phyloP scores from a whole-genome alignment of 345 rosid species.

The Salix viminalis region DNA sequence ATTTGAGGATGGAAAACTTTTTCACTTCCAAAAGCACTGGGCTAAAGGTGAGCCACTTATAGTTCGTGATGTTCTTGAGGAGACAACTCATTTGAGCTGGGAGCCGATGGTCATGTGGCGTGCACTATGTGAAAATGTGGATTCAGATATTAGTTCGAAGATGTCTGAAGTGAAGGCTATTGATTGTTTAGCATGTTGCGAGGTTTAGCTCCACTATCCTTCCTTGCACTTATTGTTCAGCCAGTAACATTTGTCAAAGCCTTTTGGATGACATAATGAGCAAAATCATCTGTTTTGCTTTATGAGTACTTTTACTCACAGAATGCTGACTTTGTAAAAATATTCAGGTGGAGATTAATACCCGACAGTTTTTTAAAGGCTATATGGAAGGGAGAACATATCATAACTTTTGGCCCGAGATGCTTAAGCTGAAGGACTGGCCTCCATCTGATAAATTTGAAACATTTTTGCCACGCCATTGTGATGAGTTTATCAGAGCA shows the following conservation, averaged over 20 bases:
- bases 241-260: neutral
- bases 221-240: neutral
- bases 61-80: constrained; percentile 51
- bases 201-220: constrained; percentile 35
- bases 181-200: constrained; percentile 71
- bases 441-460: constrained; percentile 92
- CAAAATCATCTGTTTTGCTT: neutral
- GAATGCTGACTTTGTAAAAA: constrained; percentile 10
- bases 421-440: constrained; percentile 97
- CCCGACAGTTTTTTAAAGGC: constrained; percentile 69
- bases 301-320: neutral
- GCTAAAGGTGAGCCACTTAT: constrained; percentile 78
- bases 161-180: constrained; percentile 67
- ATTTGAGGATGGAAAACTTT: constrained; percentile 39
- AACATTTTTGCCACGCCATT: constrained; percentile 81
- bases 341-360: constrained; percentile 62
- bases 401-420: constrained; percentile 77
- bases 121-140: constrained; percentile 56
- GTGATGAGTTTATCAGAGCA: constrained; percentile 75
- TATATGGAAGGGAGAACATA: constrained; percentile 70
- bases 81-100: constrained; percentile 74
- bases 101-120: constrained; percentile 98
- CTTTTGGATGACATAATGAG: neutral
- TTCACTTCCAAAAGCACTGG: constrained; percentile 65
- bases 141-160: constrained; percentile 37